Percentiles rank a stretch among this genome's conserved stretches.
These are phyloP conservation scores for Halophytophthora batemanensis DNA, from an alignment of 352 stramenopile genomes.

Conservation along the genomic window DNA sequence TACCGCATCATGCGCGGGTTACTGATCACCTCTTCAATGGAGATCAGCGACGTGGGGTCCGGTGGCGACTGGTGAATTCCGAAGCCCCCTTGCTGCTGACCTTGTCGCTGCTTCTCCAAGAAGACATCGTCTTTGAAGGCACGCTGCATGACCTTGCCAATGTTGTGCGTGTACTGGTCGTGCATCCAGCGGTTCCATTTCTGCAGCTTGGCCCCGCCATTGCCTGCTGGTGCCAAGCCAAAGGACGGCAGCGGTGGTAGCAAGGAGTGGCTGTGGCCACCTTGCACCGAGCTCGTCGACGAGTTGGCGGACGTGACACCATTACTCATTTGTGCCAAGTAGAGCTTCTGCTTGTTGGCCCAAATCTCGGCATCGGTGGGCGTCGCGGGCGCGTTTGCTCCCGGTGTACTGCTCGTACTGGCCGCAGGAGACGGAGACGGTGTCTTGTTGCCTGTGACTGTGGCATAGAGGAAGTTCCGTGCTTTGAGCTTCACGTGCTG, in stretches of 20 bases:
- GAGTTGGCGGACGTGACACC: constrained; percentile 13
- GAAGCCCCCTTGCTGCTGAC: constrained; percentile 28
- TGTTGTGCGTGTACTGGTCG: constrained; percentile 70
- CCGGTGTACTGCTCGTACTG: constrained; percentile 7
- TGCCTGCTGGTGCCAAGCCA: constrained; percentile 14
- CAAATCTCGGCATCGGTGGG: constrained; percentile 59
- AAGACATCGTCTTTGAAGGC: constrained; percentile 61
- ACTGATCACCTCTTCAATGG: constrained; percentile 75
- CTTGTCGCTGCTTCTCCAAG: constrained; percentile 23
- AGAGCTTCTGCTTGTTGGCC: constrained; percentile 72
- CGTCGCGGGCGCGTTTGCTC: constrained; percentile 25
- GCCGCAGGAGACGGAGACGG: constrained; percentile 12
- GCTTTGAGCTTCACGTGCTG: constrained; percentile 86
- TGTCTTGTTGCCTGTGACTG: constrained; percentile 34
- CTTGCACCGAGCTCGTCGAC: constrained; percentile 17
- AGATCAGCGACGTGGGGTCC: constrained; percentile 53
- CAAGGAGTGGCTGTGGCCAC: constrained; percentile 22
- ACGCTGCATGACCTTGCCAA: constrained; percentile 63
- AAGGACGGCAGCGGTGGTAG: constrained; percentile 27
- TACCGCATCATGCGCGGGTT: constrained; percentile 83
- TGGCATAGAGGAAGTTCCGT: constrained; percentile 69
- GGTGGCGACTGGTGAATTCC: constrained; percentile 25
- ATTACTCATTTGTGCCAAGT: constrained; percentile 51
- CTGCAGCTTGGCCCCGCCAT: constrained; percentile 70
- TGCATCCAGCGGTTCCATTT: constrained; percentile 85